phyloP scores from a whole-genome alignment of 129 eudicot genomes.

The Arctium lappa region DNA sequence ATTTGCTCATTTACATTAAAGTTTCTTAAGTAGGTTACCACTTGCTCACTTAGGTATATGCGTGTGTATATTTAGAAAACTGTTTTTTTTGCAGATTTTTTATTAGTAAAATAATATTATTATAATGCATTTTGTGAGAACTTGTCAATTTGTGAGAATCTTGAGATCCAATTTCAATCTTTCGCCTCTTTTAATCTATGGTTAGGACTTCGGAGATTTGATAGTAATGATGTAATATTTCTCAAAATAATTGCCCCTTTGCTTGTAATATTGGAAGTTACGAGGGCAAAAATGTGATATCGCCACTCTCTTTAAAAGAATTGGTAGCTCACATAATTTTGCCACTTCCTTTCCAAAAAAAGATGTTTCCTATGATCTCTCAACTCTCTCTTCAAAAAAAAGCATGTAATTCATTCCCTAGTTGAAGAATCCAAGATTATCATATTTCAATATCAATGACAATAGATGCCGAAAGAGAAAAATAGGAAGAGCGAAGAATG shows the following conservation, averaged over 20 bases:
- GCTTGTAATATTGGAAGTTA: not conserved
- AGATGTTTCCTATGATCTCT: too few relatives aligned
- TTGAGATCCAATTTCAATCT: not conserved
- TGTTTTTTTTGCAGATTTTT: too few relatives aligned
- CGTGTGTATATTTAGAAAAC: too few relatives aligned
- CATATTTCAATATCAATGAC: too few relatives aligned
- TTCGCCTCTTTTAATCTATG: too few relatives aligned
- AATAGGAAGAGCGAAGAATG: not conserved
- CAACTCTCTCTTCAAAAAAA: not conserved
- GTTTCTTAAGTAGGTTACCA: not conserved
- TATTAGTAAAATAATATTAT: too few relatives aligned
- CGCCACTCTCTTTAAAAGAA: not conserved
- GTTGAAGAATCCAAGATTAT: not conserved
- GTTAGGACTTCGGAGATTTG: too few relatives aligned
- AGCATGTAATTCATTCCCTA: too few relatives aligned
- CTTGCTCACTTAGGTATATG: too few relatives aligned
- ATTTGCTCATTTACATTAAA: not conserved
- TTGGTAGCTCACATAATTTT: not conserved
- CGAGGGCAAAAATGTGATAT: not conserved
- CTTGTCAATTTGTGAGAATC: not conserved
- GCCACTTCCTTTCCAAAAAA: too few relatives aligned
- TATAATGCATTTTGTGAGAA: too few relatives aligned
- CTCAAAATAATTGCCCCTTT: not conserved
- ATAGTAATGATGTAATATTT: too few relatives aligned
- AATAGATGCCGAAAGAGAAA: not conserved